Evolutionary conservation across 441 rosid genomes (phyloP).

Genomic region (Syzygium malaccense): DNA sequence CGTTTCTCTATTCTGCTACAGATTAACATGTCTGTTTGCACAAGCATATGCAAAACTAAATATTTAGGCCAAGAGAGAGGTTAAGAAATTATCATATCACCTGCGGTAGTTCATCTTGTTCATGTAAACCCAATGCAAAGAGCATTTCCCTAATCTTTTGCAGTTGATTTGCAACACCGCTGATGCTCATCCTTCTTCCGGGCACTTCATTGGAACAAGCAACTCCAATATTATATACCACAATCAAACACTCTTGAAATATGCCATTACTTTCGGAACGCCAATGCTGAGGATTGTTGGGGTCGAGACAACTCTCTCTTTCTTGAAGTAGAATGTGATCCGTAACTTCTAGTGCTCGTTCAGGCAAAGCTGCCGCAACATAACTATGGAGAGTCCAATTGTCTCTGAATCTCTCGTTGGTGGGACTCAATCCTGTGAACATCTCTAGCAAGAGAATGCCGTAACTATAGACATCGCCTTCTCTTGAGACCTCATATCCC

Average conservation of each 20-base stretch:
- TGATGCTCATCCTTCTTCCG: background rate
- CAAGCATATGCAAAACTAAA: too few relatives aligned
- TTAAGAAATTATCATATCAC: too few relatives aligned
- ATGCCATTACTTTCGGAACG: rapidly evolving
- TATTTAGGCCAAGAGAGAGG: too few relatives aligned
- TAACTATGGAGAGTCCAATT: background rate
- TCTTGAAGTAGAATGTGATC: background rate
- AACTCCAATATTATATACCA: background rate
- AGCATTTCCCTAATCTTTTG: background rate
- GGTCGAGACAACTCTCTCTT: background rate
- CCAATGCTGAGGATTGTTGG: background rate
- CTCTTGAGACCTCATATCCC: background rate
- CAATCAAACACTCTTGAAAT: background rate
- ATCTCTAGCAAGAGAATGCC: background rate
- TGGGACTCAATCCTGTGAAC: background rate
- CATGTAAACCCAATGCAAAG: too few relatives aligned
- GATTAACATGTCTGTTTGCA: too few relatives aligned
- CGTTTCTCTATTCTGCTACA: too few relatives aligned
- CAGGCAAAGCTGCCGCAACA: background rate
- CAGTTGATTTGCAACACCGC: background rate
- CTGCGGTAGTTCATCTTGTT: too few relatives aligned
- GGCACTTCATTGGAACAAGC: background rate
- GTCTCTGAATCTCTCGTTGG: rapidly evolving
- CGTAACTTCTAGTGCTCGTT: background rate
- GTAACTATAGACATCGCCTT: background rate